Percentiles rank a stretch among this genome's conserved stretches.
Conservation (phyloP, 768 basidiomycete genomes). For the Auricularia sp. region DNA sequence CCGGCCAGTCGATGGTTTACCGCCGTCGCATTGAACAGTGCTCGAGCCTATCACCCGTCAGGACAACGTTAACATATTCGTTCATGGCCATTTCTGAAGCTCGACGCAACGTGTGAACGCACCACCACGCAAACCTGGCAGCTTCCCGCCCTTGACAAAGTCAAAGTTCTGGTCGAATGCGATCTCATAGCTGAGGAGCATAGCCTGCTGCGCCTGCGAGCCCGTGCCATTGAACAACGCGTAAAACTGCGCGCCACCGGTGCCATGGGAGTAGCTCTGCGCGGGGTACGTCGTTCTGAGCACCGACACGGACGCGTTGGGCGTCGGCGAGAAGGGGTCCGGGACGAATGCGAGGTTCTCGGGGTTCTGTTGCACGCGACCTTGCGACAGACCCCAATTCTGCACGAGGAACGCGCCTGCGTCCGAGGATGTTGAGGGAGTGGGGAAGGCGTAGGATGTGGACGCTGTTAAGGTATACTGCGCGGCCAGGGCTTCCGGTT, state of each 20-base stretch:
- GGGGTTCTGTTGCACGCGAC: slow-evolving; percentile 48
- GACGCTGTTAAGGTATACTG: slow-evolving; percentile 48
- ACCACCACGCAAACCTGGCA: slow-evolving; percentile 69
- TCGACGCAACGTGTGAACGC: slow-evolving; percentile 36
- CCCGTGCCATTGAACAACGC: slow-evolving; percentile 54
- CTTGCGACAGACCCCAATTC: slow-evolving; percentile 53
- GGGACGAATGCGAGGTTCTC: slow-evolving; percentile 50
- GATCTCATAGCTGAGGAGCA: slow-evolving; percentile 67
- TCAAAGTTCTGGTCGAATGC: slow-evolving; percentile 57
- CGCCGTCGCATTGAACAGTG: slow-evolving; percentile 46
- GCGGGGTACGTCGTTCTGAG: slow-evolving; percentile 56
- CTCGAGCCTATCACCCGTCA: background rate
- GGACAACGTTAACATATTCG: background rate
- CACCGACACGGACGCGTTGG: slow-evolving; percentile 25
- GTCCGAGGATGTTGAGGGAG: slow-evolving; percentile 44
- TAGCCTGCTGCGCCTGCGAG: slow-evolving; percentile 39
- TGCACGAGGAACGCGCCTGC: slow-evolving; percentile 42
- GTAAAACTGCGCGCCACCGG: slow-evolving; percentile 60
- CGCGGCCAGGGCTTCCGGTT: slow-evolving; percentile 29
- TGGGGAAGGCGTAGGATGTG: slow-evolving; percentile 56
- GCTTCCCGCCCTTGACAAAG: slow-evolving; percentile 67
- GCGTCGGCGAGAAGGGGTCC: slow-evolving; percentile 41
- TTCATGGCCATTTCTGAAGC: too few species aligned
- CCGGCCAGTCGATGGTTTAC: slow-evolving; percentile 47
- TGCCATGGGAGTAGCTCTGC: slow-evolving; percentile 47